Evolutionary conservation across 2,329 filamentous ascomycete species (phyloP), one percentile per base, ranked within the genome.

Genomic region (Aspergillus fumigatiaffinis): DNA sequence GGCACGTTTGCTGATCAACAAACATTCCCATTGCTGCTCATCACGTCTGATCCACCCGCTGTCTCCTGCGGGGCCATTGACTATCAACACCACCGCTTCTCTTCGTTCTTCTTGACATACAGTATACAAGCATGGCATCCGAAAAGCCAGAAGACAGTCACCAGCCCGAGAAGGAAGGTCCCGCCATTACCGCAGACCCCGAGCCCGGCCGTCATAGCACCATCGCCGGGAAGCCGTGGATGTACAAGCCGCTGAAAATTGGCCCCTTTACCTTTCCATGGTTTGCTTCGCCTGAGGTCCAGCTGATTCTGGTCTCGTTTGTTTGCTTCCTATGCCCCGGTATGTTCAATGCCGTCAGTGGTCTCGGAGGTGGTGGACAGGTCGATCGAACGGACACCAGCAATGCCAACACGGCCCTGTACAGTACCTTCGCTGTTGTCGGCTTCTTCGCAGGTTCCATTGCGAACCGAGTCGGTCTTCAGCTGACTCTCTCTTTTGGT

Each of bases 311-410:
- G 79, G 87, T 92, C 55, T 81, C 86, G 23, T 79, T 88, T 59
- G 86, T 89, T 51, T 89, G 86, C 70, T 89, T 90, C 78, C 71
- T 89, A 60, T 90, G 87, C 69, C 87, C 87, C 0, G 87, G 87
- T 65, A 88, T 89, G 85, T 89, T 84, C 78, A 89, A 89, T 67
- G 85, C 87, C 21, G 76, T 89, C 57, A 78, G 77, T 59, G 87
- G 87, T 59, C 77, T 89, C 38, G 87, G 87, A 57, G 87, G 85
- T 57, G 86, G 79, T 70, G 87, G 86, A 50, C 82, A 83, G 65
- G 70, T 85, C 60, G 77, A 86, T 67, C 61, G 76, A 8, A 80
- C 77, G 25, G 86, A 83, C 56, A 80, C 84, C 65, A 87, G 88
- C 71, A 82, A 87, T 65, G 85, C 88, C 66, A 88, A 85, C 71